These are phyloP conservation scores for Wickerhamomyces hampshirensis DNA, from an alignment of 805 yeast genomes.

Conservation along the genomic window DNA sequence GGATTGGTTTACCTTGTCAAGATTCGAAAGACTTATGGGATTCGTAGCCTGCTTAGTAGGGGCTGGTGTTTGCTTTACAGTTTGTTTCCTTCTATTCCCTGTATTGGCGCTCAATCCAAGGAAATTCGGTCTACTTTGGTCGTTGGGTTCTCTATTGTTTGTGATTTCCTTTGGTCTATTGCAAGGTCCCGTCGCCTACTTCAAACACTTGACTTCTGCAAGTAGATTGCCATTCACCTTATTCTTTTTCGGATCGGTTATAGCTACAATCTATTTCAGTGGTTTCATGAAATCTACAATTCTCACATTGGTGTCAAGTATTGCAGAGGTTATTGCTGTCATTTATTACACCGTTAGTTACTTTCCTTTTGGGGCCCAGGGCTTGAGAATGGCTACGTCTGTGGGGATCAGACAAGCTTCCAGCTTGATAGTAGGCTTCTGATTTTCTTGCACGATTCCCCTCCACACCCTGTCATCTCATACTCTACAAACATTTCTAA, in stretches of 20 bases:
- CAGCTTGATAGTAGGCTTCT: slow-evolving; percentile 18
- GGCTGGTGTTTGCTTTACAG: slow-evolving; percentile 71
- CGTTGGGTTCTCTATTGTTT: slow-evolving; percentile 83
- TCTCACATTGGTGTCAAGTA: slow-evolving; percentile 68
- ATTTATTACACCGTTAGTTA: slow-evolving; percentile 86
- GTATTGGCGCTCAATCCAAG: slow-evolving; percentile 85
- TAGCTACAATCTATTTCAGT: slow-evolving; percentile 74
- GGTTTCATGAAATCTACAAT: slow-evolving; percentile 63
- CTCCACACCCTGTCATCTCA: neutral
- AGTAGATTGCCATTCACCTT: slow-evolving; percentile 76
- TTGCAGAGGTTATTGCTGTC: slow-evolving; percentile 81
- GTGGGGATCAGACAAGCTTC: slow-evolving; percentile 47
- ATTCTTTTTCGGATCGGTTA: slow-evolving; percentile 76
- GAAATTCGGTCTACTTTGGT: slow-evolving; percentile 88
- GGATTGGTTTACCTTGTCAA: slow-evolving; percentile 65
- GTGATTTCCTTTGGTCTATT: slow-evolving; percentile 84
- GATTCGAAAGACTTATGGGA: slow-evolving; percentile 76
- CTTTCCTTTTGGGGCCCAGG: slow-evolving; percentile 92
- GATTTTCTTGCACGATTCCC: neutral
- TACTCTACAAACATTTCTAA: neutral
- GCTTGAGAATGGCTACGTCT: slow-evolving; percentile 51
- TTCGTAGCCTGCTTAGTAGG: slow-evolving; percentile 75
- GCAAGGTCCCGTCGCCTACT: slow-evolving; percentile 86
- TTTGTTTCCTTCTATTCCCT: slow-evolving; percentile 83
- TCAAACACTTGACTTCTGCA: slow-evolving; percentile 66